These are phyloP conservation scores for Kingdonia uniflora DNA, from an alignment of 164 flowering plant genomes.

Conservation along the genomic window DNA sequence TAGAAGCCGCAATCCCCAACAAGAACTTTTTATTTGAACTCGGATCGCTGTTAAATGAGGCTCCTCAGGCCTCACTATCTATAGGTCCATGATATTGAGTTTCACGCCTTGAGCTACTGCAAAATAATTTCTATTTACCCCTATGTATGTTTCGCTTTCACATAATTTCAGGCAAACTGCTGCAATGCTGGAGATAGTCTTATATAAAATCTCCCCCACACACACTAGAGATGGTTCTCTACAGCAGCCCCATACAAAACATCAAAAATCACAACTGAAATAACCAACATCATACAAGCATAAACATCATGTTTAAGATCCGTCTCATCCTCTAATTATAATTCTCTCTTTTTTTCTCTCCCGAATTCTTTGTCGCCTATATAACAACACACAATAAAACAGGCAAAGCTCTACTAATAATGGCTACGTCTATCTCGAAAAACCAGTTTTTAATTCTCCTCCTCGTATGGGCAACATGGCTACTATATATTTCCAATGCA, in stretches of 20 bases:
- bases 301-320: slow-evolving; percentile 3
- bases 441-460: slow-evolving; percentile 10
- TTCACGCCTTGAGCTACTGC: too few relatives aligned
- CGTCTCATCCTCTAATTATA: not conserved
- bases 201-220: too few relatives aligned
- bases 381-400: not conserved
- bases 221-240: too few relatives aligned
- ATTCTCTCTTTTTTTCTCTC: not conserved
- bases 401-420: slow-evolving; percentile 2
- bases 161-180: not conserved
- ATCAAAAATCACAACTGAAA: not conserved
- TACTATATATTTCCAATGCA: slow-evolving; percentile 7
- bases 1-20: too few relatives aligned
- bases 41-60: too few relatives aligned
- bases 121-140: slow-evolving; percentile 10
- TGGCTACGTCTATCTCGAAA: slow-evolving; percentile 5
- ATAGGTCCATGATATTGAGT: too few relatives aligned
- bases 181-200: too few relatives aligned
- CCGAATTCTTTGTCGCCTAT: too few relatives aligned
- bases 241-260: too few relatives aligned
- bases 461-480: slow-evolving; percentile 3
- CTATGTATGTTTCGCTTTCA: not conserved
- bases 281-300: not conserved
- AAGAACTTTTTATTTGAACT: too few relatives aligned
- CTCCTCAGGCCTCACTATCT: too few relatives aligned